Evolutionary conservation across 768 basidiomycete genomes (phyloP).

Genomic region (Trametes cingulata): DNA sequence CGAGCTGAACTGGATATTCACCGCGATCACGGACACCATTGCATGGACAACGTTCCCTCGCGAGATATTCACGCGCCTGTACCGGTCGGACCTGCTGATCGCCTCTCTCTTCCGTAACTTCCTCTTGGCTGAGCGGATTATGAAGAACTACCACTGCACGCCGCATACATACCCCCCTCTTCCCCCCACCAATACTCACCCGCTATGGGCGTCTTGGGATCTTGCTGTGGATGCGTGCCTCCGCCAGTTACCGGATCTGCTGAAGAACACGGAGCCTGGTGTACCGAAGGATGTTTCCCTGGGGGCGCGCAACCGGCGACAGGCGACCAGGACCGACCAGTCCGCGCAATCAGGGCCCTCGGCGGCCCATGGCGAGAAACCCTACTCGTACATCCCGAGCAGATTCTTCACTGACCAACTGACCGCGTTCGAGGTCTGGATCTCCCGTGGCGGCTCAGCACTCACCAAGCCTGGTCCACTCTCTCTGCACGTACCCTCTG

Average conservation of each 20-base stretch:
- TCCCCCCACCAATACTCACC: conserved; percentile 95
- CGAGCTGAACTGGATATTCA: conserved; percentile 99
- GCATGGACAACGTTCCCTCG: conserved; percentile 98
- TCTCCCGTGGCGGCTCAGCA: conserved; percentile 88
- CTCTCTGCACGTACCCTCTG: conserved; percentile 44
- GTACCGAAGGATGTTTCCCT: conserved; percentile 25
- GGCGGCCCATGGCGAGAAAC: conserved; percentile 38
- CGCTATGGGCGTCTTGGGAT: conserved; percentile 97
- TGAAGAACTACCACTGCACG: conserved; percentile 97
- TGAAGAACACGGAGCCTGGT: conserved; percentile 38
- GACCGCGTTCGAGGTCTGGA: conserved; percentile 98
- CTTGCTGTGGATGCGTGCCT: conserved; percentile 93
- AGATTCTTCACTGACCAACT: conserved; percentile 95
- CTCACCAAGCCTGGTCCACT: conserved; percentile 75
- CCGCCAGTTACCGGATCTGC: conserved; percentile 86
- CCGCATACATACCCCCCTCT: conserved; percentile 91
- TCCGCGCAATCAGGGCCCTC: conserved; percentile 10
- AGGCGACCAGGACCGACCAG: conserved; percentile 15
- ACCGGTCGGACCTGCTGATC: conserved; percentile 93
- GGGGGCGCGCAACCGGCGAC: conserved; percentile 30
- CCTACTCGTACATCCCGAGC: conserved; percentile 79
- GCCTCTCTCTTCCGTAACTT: conserved; percentile 98
- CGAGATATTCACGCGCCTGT: conserved; percentile 90
- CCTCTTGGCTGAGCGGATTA: conserved; percentile 93
- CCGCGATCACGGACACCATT: conserved; percentile 97